Percentiles rank a stretch among this genome's conserved stretches.
Conservation (phyloP, 1,284 basidiomycete species). For the Ustilago tritici region DNA sequence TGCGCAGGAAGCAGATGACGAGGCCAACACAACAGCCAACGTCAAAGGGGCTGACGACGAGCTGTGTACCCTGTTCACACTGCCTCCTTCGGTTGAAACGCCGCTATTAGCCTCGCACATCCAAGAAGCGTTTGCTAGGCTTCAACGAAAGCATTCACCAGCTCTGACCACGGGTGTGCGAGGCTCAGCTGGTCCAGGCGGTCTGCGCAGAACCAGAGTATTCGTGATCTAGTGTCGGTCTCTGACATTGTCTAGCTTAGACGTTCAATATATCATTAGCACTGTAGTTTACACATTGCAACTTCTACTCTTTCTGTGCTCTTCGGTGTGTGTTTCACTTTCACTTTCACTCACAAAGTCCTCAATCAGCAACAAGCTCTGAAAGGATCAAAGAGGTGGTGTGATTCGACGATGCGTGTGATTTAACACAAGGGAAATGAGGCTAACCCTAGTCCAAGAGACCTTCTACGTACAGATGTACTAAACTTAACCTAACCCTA, state of each 20-base stretch:
- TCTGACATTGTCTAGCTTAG: no score
- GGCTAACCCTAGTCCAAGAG: not conserved
- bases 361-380: no score
- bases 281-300: not conserved
- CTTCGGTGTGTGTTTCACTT: not conserved
- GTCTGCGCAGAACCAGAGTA: constrained; percentile 59
- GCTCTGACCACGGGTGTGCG: constrained; percentile 47
- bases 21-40: not conserved
- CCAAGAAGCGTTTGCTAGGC: constrained; percentile 63
- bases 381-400: not conserved
- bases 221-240: constrained; percentile 53
- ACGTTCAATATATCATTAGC: not conserved
- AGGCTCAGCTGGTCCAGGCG: constrained; percentile 57
- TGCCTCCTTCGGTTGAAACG: constrained; percentile 46
- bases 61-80: constrained; percentile 56
- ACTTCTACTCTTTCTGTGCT: not conserved
- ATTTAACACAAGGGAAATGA: not conserved
- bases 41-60: constrained; percentile 23
- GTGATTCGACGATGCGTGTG: not conserved
- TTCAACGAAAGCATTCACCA: constrained; percentile 54
- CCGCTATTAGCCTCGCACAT: constrained; percentile 62
- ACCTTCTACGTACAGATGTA: not conserved
- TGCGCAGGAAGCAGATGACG: not conserved
- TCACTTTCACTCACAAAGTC: no score
- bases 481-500: not conserved